phyloP scores from a whole-genome alignment of 805 yeast genomes.

The Debaryomyces hansenii region DNA sequence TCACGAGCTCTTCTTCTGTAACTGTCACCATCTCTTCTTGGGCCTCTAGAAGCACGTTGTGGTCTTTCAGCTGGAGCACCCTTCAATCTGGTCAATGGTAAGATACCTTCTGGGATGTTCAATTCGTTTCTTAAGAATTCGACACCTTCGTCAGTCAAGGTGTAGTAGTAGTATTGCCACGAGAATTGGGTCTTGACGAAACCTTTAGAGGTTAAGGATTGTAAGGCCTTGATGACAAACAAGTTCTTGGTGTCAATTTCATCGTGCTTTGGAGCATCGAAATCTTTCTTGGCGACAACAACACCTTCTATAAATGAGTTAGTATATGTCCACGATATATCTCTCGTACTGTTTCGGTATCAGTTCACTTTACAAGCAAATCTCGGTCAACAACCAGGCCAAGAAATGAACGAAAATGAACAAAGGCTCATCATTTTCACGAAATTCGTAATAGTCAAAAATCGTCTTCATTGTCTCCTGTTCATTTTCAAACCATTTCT shows the following conservation, averaged over 20 bases:
- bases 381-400: too few relatives aligned
- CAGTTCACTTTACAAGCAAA: too few relatives aligned
- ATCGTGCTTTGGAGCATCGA: conserved; percentile 95
- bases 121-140: conserved; percentile 97
- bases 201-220: conserved; percentile 98
- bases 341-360: neutral
- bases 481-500: too few relatives aligned
- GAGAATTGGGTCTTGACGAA: conserved; percentile 99
- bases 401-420: too few relatives aligned
- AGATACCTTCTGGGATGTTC: conserved; percentile 97
- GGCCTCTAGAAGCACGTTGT: conserved; percentile 41
- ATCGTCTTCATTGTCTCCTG: too few relatives aligned
- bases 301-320: conserved; percentile 83
- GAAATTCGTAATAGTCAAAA: too few relatives aligned
- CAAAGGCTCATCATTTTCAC: too few relatives aligned
- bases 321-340: conserved; percentile 22
- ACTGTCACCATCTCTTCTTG: conserved; percentile 32
- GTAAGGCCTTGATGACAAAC: conserved; percentile 97
- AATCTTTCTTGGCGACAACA: conserved; percentile 99
- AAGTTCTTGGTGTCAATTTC: conserved; percentile 98
- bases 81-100: conserved; percentile 97
- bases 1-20: conserved; percentile 68
- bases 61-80: conserved; percentile 84
- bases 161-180: conserved; percentile 99
- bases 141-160: conserved; percentile 99